A percentile compares a stretch with the other conserved stretches of the same genome.
Conservation (phyloP, 495 filamentous ascomycete genomes). For the Hypomontagnella monticulosa region DNA sequence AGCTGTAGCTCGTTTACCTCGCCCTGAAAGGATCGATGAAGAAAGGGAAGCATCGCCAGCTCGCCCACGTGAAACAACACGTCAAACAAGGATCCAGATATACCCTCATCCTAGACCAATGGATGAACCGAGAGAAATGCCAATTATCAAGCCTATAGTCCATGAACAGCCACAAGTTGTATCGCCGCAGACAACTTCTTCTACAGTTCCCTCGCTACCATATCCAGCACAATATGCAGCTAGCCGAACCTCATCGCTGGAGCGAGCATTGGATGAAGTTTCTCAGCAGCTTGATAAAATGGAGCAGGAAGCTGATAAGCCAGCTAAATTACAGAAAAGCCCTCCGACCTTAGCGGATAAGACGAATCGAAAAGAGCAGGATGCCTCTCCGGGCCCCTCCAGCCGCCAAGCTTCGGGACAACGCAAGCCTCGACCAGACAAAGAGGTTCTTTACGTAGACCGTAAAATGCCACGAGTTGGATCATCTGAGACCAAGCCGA, state of each 20-base stretch:
- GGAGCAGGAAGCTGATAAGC: conserved; percentile 32
- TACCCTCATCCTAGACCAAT: conserved; percentile 1
- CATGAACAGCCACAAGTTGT: conserved; percentile 3
- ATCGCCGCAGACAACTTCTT: conserved; percentile 32
- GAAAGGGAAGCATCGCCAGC: conserved; percentile 43
- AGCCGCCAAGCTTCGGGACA: conserved; percentile 2
- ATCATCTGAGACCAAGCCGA: conserved; percentile 12
- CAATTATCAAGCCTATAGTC: background rate
- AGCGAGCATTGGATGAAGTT: conserved; percentile 51
- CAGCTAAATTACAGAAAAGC: background rate
- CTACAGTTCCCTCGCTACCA: conserved; percentile 42
- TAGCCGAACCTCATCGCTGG: conserved; percentile 47
- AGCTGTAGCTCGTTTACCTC: conserved; percentile 28
- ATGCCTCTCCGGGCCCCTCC: conserved; percentile 1
- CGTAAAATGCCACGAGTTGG: conserved; percentile 36
- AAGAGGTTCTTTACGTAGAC: conserved; percentile 38
- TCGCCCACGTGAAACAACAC: background rate
- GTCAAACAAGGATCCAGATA: conserved; percentile 5
- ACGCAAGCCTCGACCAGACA: conserved; percentile 21
- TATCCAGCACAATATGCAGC: conserved; percentile 46
- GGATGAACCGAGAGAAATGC: conserved; percentile 8
- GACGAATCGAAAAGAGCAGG: conserved; percentile 24
- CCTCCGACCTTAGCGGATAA: conserved; percentile 22
- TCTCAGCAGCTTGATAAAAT: conserved; percentile 47
- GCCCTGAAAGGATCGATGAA: conserved; percentile 45